A percentile compares a stretch with the other conserved stretches of the same genome.
Evolutionary conservation across 352 stramenopile genomes (phyloP).

Genomic region (Saprolegnia parasitica): DNA sequence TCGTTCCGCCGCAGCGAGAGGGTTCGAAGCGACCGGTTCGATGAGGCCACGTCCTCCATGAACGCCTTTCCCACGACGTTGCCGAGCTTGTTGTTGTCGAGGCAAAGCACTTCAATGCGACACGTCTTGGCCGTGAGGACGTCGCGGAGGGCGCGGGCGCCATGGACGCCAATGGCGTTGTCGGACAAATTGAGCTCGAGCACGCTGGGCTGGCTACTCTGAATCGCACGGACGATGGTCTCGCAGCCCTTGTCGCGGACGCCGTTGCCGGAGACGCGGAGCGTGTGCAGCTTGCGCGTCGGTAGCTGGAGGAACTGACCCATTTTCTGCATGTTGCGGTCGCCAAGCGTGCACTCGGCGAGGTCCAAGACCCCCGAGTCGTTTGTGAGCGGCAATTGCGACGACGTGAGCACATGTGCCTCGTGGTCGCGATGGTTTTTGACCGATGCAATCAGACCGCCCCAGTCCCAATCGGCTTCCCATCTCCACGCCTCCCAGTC

Average conservation of each 20-base stretch:
- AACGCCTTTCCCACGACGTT: conserved; percentile 10
- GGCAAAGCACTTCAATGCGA: conserved; percentile 11
- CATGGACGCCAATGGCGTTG: conserved; percentile 14
- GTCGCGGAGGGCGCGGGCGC: conserved; percentile 1
- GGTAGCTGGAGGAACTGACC: conserved; percentile 16
- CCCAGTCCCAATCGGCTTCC: conserved; percentile 27
- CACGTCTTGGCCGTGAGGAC: neutral
- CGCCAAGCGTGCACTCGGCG: conserved; percentile 1
- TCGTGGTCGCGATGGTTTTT: no score
- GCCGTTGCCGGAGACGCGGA: conserved; percentile 14
- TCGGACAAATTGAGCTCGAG: conserved; percentile 13
- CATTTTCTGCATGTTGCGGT: conserved; percentile 24
- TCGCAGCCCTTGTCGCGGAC: conserved; percentile 9
- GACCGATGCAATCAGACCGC: neutral
- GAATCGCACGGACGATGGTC: conserved; percentile 13
- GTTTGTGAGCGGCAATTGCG: neutral
- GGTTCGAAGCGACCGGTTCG: conserved; percentile 12
- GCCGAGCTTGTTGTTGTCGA: conserved; percentile 19
- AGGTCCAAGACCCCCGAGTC: conserved; percentile 21
- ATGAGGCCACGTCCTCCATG: neutral
- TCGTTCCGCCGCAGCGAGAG: conserved; percentile 10
- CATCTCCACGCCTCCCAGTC: conserved; percentile 22
- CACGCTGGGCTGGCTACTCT: neutral
- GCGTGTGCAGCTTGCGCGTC: conserved; percentile 18
- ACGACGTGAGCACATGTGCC: neutral